Conservation (phyloP, 2,329 filamentous ascomycete genomes). For the Macrophomina pseudophaseolina region DNA sequence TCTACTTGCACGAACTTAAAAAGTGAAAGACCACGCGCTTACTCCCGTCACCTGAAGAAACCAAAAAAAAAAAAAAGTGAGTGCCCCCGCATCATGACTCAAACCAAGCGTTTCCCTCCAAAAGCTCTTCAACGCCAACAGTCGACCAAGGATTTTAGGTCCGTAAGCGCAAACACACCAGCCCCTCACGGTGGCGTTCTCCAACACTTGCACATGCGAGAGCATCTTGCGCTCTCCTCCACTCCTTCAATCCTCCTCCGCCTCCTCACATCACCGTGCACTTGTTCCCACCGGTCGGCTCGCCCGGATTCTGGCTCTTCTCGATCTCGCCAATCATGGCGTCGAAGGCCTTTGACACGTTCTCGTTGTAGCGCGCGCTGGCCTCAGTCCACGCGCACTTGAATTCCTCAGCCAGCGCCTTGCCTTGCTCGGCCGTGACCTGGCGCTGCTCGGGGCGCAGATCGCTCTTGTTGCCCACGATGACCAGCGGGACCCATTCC, state of each 20-base stretch:
- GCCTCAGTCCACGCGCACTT: constrained; percentile 95
- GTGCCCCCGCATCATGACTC: neutral
- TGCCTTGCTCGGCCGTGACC: constrained; percentile 83
- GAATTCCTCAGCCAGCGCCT: constrained; percentile 82
- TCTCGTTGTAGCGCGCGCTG: constrained; percentile 91
- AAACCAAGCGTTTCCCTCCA: neutral
- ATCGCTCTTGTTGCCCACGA: constrained; percentile 98
- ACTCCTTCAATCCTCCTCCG: neutral
- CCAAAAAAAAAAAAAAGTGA: neutral
- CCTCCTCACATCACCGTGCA: constrained; percentile 81
- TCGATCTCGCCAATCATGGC: constrained; percentile 94
- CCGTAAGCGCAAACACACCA: neutral
- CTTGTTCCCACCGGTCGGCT: constrained; percentile 79
- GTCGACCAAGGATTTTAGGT: neutral
- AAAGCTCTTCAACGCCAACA: constrained; percentile 15
- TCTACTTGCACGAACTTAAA: constrained; percentile 1
- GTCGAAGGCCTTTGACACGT: constrained; percentile 91
- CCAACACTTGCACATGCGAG: neutral
- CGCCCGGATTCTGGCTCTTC: constrained; percentile 87
- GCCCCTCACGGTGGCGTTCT: neutral
- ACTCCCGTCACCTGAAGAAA: constrained; percentile 7
- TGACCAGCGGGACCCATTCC: constrained; percentile 88
- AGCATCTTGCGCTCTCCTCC: neutral
- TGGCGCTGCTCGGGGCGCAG: constrained; percentile 91
- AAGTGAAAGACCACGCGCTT: constrained; percentile 11